phyloP scores from a whole-genome alignment of 108 stramenopile genomes.

The Bacterosira constricta region DNA sequence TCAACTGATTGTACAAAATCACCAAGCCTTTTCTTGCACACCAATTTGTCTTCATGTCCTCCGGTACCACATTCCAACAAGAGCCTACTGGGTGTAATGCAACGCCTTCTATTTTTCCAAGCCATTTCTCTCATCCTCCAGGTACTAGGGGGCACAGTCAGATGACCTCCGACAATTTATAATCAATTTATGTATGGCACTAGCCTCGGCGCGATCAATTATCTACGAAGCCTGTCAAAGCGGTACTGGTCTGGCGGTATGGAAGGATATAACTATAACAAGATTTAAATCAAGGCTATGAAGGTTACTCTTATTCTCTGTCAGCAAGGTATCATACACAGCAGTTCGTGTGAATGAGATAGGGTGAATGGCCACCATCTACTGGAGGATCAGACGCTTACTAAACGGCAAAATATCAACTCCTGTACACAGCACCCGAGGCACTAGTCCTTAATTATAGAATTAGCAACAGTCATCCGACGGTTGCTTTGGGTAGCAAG shows the following conservation, averaged over 20 bases:
- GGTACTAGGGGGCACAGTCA: neutral
- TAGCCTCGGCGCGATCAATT: too few species aligned
- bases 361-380: too few species aligned
- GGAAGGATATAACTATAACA: neutral
- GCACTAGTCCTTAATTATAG: too few species aligned
- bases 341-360: slow-evolving; percentile 4
- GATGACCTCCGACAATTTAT: neutral
- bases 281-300: neutral
- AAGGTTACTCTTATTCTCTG: too few species aligned
- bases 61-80: neutral
- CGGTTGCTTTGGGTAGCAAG: too few species aligned
- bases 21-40: too few species aligned
- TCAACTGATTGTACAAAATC: neutral
- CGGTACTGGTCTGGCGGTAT: too few species aligned
- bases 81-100: neutral
- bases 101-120: slow-evolving; percentile 18
- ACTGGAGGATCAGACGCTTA: too few species aligned
- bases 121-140: neutral
- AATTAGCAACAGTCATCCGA: too few species aligned
- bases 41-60: neutral
- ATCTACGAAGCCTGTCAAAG: too few species aligned
- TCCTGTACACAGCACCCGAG: too few species aligned
- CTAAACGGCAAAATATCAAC: too few species aligned
- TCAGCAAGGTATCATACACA: neutral
- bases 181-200: neutral